phyloP scores from a whole-genome alignment of 2,329 filamentous ascomycete species.

The Curvularia eragrostidis region DNA sequence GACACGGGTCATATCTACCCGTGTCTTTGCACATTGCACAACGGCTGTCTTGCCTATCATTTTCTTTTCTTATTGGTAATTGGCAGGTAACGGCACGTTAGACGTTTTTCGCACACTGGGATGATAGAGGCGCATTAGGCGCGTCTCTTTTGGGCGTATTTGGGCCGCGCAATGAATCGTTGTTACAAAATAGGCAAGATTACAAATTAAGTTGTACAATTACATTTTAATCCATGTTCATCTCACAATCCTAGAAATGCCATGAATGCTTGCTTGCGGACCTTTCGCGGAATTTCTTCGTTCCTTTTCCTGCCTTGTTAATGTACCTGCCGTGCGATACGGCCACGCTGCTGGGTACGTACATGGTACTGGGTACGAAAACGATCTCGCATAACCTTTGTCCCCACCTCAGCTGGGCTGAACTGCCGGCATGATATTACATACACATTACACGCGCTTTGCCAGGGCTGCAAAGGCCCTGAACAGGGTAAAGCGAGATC shows the following conservation, averaged over 20 bases:
- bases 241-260: not conserved
- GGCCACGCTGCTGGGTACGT: not conserved
- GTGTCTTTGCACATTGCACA: not conserved
- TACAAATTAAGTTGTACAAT: slow-evolving; percentile 5
- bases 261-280: not conserved
- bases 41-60: not conserved
- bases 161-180: not conserved
- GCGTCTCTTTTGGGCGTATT: slow-evolving; percentile 3
- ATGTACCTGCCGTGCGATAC: not conserved
- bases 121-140: slow-evolving; percentile 13
- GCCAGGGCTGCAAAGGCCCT: not conserved
- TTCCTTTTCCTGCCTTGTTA: not conserved
- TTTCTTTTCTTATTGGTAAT: slow-evolving; percentile 2
- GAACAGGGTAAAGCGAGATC: not conserved
- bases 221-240: slow-evolving; percentile 5
- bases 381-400: not conserved
- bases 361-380: not conserved
- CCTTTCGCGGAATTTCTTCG: not conserved
- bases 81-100: slow-evolving; percentile 5
- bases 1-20: not conserved
- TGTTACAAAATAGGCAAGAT: not conserved
- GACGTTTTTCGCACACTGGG: slow-evolving; percentile 8
- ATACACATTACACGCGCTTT: no score
- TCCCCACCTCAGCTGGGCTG: not conserved
- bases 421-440: not conserved